A percentile compares a stretch with the other conserved stretches of the same genome.
Conservation (phyloP, 2,329 filamentous ascomycete genomes). For the Beauveria rudraprayagi region DNA sequence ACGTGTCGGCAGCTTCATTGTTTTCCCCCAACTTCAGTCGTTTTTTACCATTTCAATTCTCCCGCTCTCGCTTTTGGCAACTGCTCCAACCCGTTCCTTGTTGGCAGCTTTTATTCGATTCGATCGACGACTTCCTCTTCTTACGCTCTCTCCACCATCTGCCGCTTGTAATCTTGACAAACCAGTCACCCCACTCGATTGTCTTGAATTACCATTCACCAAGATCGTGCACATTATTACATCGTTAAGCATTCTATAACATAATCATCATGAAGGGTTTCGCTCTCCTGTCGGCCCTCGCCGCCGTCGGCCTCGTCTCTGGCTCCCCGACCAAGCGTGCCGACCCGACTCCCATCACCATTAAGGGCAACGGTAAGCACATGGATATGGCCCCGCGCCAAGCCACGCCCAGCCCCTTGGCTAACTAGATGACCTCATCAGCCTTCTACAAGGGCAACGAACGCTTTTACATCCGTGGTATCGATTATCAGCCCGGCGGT, state of each 20-base stretch:
- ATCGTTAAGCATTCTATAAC: conserved; percentile 6
- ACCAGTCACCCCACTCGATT: conserved; percentile 11
- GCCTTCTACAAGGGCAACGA: conserved; percentile 47
- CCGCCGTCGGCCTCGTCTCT: conserved; percentile 34
- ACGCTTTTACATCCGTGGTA: conserved; percentile 52
- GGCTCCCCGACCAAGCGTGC: conserved; percentile 48
- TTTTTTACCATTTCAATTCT: conserved; percentile 14
- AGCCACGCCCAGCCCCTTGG: background rate
- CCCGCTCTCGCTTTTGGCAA: conserved; percentile 7
- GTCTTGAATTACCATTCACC: conserved; percentile 3
- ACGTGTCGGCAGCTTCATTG: conserved; percentile 13
- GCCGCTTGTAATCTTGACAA: conserved; percentile 10
- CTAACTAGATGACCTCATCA: conserved; percentile 18
- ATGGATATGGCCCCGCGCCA: background rate
- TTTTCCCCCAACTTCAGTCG: conserved; percentile 10
- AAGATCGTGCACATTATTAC: background rate
- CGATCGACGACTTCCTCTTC: conserved; percentile 12
- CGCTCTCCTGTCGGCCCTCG: conserved; percentile 39
- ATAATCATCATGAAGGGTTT: conserved; percentile 40
- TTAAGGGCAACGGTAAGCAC: conserved; percentile 47
- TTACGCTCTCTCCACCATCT: conserved; percentile 15
- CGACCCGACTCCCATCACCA: conserved; percentile 41
- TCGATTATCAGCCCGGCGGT: conserved; percentile 57
- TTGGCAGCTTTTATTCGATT: conserved; percentile 22
- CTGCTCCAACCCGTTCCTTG: conserved; percentile 28